phyloP scores from a whole-genome alignment of 257 asterid species.

The Solanum appendiculatum region DNA sequence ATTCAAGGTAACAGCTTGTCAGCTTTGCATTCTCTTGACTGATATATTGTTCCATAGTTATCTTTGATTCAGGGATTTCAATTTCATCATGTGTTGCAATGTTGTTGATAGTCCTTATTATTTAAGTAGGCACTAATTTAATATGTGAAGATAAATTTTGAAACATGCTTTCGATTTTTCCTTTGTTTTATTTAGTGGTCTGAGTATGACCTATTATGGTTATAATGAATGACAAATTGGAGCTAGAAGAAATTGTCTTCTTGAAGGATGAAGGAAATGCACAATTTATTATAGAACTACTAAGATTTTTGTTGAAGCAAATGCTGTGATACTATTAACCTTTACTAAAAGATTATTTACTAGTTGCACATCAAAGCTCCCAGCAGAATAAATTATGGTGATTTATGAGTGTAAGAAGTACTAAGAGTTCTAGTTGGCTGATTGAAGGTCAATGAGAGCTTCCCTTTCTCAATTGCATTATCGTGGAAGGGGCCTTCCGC shows the following conservation, averaged over 20 bases:
- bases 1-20: constrained; percentile 48
- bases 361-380: neutral
- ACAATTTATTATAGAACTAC: neutral
- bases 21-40: neutral
- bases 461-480: constrained; percentile 71
- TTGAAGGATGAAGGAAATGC: neutral
- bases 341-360: neutral
- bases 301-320: neutral
- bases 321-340: neutral
- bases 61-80: neutral
- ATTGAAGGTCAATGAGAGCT: constrained; percentile 64
- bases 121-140: neutral
- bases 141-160: neutral
- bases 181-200: neutral
- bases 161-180: neutral
- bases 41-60: neutral
- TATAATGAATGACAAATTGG: neutral
- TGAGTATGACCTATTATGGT: neutral
- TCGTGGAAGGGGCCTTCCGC: constrained; percentile 66
- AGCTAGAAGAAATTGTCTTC: neutral
- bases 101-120: neutral
- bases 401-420: neutral
- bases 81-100: neutral
- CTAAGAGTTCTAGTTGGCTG: neutral
- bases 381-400: neutral